Conservation (phyloP, 139 green algal species). For the Chlamydomonas sphaeroides region DNA sequence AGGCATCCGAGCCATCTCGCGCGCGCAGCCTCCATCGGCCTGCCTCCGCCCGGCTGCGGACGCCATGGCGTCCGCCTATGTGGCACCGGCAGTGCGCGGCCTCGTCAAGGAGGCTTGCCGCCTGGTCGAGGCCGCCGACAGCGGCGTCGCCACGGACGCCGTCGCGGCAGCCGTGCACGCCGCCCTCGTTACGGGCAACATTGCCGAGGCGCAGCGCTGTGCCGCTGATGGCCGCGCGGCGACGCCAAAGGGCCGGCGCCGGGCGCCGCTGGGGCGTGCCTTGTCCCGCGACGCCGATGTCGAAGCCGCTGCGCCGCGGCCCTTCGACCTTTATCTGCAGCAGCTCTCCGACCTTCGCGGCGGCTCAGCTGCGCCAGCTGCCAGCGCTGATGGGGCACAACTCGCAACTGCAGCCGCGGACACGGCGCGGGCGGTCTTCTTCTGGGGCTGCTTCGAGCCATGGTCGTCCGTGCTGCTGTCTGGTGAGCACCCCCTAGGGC, state of each 20-base stretch:
- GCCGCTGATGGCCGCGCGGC: too few relatives aligned
- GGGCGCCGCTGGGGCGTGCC: background rate
- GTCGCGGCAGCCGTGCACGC: background rate
- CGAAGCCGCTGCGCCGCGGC: background rate
- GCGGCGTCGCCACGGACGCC: background rate
- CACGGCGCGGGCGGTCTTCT: background rate
- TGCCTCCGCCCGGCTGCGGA: too few relatives aligned
- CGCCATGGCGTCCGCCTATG: too few relatives aligned
- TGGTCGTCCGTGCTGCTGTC: background rate
- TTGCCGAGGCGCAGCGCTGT: too few relatives aligned
- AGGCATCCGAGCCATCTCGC: too few relatives aligned
- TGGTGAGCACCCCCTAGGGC: background rate
- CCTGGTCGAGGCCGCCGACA: background rate
- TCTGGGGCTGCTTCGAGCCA: background rate
- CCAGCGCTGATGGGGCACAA: background rate
- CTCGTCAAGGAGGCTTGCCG: constrained; percentile 9
- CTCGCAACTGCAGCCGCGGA: too few relatives aligned
- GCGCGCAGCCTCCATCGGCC: too few relatives aligned
- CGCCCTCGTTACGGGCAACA: background rate
- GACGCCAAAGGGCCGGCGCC: background rate
- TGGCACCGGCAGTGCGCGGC: background rate
- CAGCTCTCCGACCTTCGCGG: background rate
- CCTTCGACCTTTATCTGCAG: background rate
- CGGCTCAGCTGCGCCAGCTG: background rate
- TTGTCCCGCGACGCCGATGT: too few relatives aligned